phyloP scores from a whole-genome alignment of 371 early-diverging fungal genomes.

The Mortierella sp. region DNA sequence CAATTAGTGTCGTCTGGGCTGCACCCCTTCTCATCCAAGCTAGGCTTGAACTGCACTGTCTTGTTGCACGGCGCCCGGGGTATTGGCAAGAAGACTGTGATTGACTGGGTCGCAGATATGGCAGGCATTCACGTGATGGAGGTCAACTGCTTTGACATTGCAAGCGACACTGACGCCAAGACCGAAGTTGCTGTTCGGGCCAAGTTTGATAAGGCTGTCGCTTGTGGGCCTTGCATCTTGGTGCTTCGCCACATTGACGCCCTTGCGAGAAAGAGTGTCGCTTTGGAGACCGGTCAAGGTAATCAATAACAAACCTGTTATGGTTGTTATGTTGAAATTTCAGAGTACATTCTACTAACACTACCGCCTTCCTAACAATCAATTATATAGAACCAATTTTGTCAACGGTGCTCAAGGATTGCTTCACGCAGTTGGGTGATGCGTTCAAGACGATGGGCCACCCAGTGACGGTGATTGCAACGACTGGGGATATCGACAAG shows the following conservation, averaged over 20 bases:
- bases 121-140: constrained; percentile 84
- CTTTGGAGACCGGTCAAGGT: constrained; percentile 79
- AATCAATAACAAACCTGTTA: not conserved
- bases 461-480: constrained; percentile 85
- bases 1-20: constrained; percentile 78
- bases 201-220: constrained; percentile 84
- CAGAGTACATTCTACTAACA: not conserved
- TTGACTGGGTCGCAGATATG: constrained; percentile 73
- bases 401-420: constrained; percentile 76
- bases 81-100: constrained; percentile 84
- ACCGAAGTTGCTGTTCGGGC: constrained; percentile 80
- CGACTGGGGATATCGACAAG: constrained; percentile 81
- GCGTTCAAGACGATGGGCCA: constrained; percentile 70
- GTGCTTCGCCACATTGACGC: constrained; percentile 87
- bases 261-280: constrained; percentile 77
- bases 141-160: constrained; percentile 81
- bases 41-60: constrained; percentile 80
- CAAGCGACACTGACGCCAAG: constrained; percentile 85
- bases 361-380: not conserved
- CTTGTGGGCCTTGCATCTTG: constrained; percentile 85
- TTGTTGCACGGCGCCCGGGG: constrained; percentile 88
- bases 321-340: not conserved
- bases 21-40: constrained; percentile 78
- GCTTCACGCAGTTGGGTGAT: constrained; percentile 70
- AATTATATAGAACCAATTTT: constrained; percentile 69